Percentiles rank a stretch among this genome's conserved stretches.
phyloP scores from a whole-genome alignment of 345 rosid genomes.

The Citrus hindsii region DNA sequence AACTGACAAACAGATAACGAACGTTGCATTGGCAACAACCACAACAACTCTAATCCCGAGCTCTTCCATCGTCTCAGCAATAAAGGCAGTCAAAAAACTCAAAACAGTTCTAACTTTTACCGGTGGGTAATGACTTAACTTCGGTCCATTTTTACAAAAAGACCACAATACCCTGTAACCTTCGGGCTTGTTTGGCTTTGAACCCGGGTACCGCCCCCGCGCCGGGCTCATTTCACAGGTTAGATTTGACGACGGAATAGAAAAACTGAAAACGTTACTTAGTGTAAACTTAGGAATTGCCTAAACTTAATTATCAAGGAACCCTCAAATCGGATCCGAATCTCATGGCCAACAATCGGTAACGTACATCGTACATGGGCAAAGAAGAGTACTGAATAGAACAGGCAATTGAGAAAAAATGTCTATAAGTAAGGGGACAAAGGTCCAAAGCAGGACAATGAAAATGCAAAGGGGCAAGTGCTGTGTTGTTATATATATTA shows the following conservation, averaged over 20 bases:
- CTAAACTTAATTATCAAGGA: not conserved
- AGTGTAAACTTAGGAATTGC: too few species aligned
- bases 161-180: not conserved
- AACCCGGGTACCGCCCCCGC: not conserved
- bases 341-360: not conserved
- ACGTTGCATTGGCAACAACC: not conserved
- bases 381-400: not conserved
- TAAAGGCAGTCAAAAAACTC: not conserved
- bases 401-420: slow-evolving; percentile 19
- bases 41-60: not conserved
- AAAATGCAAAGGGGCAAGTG: slow-evolving; percentile 4
- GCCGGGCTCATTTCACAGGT: too few species aligned
- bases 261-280: not conserved
- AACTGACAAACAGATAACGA: not conserved
- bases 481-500: not conserved
- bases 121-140: too few species aligned
- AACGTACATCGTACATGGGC: not conserved
- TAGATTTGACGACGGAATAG: not conserved
- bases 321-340: not conserved
- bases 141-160: not conserved
- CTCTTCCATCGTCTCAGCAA: not conserved
- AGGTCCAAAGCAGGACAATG: slow-evolving; percentile 13
- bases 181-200: not conserved
- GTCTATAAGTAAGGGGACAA: slow-evolving; percentile 34
- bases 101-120: too few species aligned